Conservation (phyloP, 2,329 filamentous ascomycete genomes). For the Apiospora kogelbergensis region DNA sequence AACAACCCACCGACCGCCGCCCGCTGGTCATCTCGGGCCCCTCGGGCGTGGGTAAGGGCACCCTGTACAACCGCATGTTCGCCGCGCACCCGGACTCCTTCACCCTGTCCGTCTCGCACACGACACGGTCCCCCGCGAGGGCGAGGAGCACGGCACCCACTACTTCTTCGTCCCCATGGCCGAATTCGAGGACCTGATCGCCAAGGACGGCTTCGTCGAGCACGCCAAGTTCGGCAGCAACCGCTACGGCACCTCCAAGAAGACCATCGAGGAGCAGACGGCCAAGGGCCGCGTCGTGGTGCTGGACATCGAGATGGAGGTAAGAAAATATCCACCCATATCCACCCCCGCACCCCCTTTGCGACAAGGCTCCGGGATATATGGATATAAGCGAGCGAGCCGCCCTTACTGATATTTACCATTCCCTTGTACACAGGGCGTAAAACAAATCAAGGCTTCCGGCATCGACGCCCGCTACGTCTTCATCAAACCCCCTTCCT, state of each 20-base stretch:
- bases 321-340: constrained; percentile 23
- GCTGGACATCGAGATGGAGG: constrained; percentile 94
- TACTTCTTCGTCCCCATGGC: constrained; percentile 76
- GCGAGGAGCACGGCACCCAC: constrained; percentile 74
- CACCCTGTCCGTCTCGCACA: constrained; percentile 67
- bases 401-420: not conserved
- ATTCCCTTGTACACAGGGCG: constrained; percentile 50
- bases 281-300: constrained; percentile 71
- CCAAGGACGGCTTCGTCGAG: constrained; percentile 77
- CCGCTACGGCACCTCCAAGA: constrained; percentile 80
- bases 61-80: constrained; percentile 73
- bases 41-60: constrained; percentile 79
- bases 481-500: constrained; percentile 79
- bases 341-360: not conserved
- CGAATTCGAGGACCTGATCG: constrained; percentile 67
- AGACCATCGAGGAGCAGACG: constrained; percentile 74
- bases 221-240: constrained; percentile 82
- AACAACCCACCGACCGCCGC: constrained; percentile 45
- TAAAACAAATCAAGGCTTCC: constrained; percentile 86
- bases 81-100: constrained; percentile 51
- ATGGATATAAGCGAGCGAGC: not conserved
- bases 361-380: not conserved
- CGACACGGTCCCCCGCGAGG: constrained; percentile 75
- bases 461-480: constrained; percentile 75
- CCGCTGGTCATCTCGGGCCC: constrained; percentile 80